phyloP scores from a whole-genome alignment of 192 early-diverging fungal species.

The Anaeromyces robustus region DNA sequence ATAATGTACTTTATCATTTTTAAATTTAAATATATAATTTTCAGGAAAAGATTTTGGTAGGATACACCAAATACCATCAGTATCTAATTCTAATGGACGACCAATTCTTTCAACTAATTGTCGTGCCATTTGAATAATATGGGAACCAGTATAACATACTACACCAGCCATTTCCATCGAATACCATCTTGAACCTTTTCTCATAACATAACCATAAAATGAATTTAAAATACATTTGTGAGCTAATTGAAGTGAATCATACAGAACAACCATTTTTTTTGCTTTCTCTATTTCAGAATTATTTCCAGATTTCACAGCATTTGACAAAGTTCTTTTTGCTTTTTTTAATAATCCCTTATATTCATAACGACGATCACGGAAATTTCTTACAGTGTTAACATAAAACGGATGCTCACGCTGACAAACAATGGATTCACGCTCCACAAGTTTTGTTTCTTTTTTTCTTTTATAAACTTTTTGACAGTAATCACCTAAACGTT shows the following conservation, averaged over 20 bases:
- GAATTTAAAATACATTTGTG: conserved; percentile 90
- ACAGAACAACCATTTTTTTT: conserved; percentile 83
- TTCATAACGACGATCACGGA: conserved; percentile 94
- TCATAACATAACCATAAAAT: conserved; percentile 99
- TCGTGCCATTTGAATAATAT: conserved; percentile 93
- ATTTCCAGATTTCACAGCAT: conserved; percentile 46
- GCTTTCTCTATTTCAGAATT: conserved; percentile 56
- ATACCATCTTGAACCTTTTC: conserved; percentile 95
- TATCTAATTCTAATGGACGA: conserved; percentile 88
- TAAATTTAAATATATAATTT: conserved; percentile 72
- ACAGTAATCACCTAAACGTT: conserved; percentile 73
- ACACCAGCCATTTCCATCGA: conserved; percentile 99
- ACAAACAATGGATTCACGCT: conserved; percentile 81
- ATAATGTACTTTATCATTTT: conserved; percentile 57
- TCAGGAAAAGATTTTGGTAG: conserved; percentile 85
- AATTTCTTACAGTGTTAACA: conserved; percentile 86
- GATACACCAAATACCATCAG: conserved; percentile 98
- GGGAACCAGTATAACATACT: conserved; percentile 89
- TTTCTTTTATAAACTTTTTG: conserved; percentile 74
- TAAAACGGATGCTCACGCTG: conserved; percentile 98
- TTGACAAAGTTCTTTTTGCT: conserved; percentile 73
- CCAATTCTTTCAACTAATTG: conserved; percentile 84
- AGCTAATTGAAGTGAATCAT: conserved; percentile 93
- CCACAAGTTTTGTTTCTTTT: conserved; percentile 62
- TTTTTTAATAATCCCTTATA: conserved; percentile 89